Conservation (phyloP, 129 eudicot genomes). For the Pittosporum tobira region DNA sequence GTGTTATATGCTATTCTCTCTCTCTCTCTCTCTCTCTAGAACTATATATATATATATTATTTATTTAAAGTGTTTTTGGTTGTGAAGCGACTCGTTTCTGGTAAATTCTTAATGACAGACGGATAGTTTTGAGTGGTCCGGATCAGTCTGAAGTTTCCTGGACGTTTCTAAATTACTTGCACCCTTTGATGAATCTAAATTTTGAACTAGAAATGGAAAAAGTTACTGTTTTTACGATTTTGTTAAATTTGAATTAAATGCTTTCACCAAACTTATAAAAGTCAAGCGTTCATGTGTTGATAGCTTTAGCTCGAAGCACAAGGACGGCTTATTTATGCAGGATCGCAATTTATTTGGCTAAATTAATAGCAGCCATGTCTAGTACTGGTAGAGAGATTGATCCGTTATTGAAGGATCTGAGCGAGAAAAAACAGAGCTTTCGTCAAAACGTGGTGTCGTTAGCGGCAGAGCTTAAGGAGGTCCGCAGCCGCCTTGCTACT, state of each 20-base stretch:
- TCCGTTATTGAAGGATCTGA: slow-evolving; percentile 83
- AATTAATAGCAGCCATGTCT: not conserved
- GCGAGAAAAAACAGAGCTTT: slow-evolving; percentile 72
- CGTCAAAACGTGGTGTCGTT: slow-evolving; percentile 74
- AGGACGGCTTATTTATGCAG: not conserved
- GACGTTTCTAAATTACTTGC: slow-evolving; percentile 1
- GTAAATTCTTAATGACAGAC: too few relatives aligned
- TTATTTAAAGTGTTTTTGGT: too few relatives aligned
- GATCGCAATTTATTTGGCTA: not conserved
- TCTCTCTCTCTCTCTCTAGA: too few relatives aligned
- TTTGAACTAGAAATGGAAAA: slow-evolving; percentile 3
- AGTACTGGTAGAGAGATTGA: slow-evolving; percentile 40
- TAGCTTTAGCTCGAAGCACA: not conserved
- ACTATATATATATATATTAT: too few relatives aligned
- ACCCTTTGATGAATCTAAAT: slow-evolving; percentile 1
- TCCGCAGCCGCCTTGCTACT: slow-evolving; percentile 62
- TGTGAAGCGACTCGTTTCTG: not conserved
- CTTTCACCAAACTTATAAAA: too few relatives aligned
- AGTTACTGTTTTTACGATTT: not conserved
- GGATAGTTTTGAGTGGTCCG: not conserved
- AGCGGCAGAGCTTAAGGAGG: slow-evolving; percentile 93
- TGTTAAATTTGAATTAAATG: not conserved
- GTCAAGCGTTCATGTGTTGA: too few relatives aligned
- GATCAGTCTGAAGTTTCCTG: not conserved
- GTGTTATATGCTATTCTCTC: too few relatives aligned